Percentiles rank a stretch among this genome's conserved stretches.
These are phyloP conservation scores for Danielia reshetovae DNA, from an alignment of 805 yeast species.

Conservation along the genomic window DNA sequence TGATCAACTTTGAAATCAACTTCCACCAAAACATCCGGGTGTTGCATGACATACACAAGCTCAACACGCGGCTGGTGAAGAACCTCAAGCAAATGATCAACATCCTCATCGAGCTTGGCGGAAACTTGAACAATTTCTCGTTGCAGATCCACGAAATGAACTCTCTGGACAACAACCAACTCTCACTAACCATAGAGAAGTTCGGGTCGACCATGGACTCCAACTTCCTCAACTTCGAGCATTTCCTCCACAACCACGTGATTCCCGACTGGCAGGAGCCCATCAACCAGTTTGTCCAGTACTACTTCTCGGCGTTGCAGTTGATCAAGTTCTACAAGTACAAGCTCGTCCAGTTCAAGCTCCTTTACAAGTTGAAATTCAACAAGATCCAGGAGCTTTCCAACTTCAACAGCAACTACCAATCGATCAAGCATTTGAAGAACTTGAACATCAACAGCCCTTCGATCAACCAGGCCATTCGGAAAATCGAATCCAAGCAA, in stretches of 20 bases:
- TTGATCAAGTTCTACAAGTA: slow-evolving; percentile 47
- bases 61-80: slow-evolving; percentile 35
- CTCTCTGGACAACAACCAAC: slow-evolving; percentile 19
- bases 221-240: slow-evolving; percentile 47
- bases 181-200: slow-evolving; percentile 39
- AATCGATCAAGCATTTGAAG: slow-evolving; percentile 25
- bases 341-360: slow-evolving; percentile 48
- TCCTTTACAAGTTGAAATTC: slow-evolving; percentile 37
- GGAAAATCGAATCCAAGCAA: slow-evolving; percentile 27
- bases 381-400: slow-evolving; percentile 35
- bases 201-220: slow-evolving; percentile 53
- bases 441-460: slow-evolving; percentile 36
- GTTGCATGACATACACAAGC: slow-evolving; percentile 32
- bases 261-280: slow-evolving; percentile 49
- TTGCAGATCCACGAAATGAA: slow-evolving; percentile 35
- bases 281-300: slow-evolving; percentile 43
- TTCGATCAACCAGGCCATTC: slow-evolving; percentile 32
- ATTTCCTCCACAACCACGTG: slow-evolving; percentile 34
- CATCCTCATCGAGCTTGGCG: slow-evolving; percentile 49
- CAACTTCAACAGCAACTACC: slow-evolving; percentile 19
- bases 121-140: slow-evolving; percentile 53
- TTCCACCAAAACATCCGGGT: slow-evolving; percentile 31
- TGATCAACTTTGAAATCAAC: slow-evolving; percentile 31
- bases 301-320: slow-evolving; percentile 40
- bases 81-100: slow-evolving; percentile 37